These are phyloP conservation scores for Bocquillonia castaneifolia DNA, from an alignment of 441 rosid species.

Conservation along the genomic window DNA sequence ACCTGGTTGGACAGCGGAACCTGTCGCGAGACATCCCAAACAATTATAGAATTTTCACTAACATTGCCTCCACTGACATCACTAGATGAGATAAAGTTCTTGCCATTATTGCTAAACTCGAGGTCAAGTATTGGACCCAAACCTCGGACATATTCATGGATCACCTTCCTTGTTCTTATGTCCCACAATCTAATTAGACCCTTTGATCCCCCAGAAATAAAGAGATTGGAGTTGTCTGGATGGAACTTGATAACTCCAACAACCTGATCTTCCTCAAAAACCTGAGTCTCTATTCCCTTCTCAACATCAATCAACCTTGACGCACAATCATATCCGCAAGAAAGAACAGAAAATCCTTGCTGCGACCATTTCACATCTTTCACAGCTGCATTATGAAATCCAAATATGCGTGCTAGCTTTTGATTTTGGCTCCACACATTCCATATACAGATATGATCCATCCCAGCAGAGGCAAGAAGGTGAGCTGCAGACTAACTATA, in stretches of 20 bases:
- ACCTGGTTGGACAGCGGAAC: slow-evolving; percentile 90
- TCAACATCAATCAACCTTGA: slow-evolving; percentile 71
- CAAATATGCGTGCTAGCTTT: slow-evolving; percentile 50
- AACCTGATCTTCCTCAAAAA: slow-evolving; percentile 66
- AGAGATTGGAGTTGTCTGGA: slow-evolving; percentile 56
- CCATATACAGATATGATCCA: slow-evolving; percentile 70
- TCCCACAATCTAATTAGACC: slow-evolving; percentile 81
- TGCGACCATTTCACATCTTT: slow-evolving; percentile 74
- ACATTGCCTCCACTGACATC: slow-evolving; percentile 66
- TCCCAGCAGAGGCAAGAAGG: slow-evolving; percentile 86
- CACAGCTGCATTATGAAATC: slow-evolving; percentile 58
- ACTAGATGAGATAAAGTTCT: slow-evolving; percentile 71
- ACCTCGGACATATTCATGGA: slow-evolving; percentile 47
- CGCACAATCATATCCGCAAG: slow-evolving; percentile 74
- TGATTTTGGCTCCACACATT: slow-evolving; percentile 67
- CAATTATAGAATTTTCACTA: slow-evolving; percentile 73
- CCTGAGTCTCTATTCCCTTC: slow-evolving; percentile 52
- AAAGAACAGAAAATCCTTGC: slow-evolving; percentile 48
- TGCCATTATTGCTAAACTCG: slow-evolving; percentile 64
- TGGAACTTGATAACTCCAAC: slow-evolving; percentile 59
- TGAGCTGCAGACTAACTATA: slow-evolving; percentile 64
- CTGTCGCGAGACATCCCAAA: slow-evolving; percentile 74
- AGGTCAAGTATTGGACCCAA: slow-evolving; percentile 76
- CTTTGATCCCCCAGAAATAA: slow-evolving; percentile 76
- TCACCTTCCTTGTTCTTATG: slow-evolving; percentile 50